Base-by-base conservation (phyloP, 2,329 filamentous ascomycete species). In the Myriosclerotinia duriaeana region DNA sequence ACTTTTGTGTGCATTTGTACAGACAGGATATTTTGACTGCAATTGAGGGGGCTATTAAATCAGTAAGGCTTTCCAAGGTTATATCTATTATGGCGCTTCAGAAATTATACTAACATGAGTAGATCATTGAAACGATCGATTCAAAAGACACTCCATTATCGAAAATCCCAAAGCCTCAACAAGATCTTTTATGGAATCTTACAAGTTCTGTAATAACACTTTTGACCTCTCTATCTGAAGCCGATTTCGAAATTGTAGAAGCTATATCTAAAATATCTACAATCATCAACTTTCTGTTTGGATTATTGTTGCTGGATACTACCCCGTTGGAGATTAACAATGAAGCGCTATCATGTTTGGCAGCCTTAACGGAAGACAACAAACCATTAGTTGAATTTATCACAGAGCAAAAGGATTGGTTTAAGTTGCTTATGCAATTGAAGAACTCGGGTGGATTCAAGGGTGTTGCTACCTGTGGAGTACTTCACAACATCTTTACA, bases 1-100 rank as follows among this genome's bases (percentile, higher is more conserved):
- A 89, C 72, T 89, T 90, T 67, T 88, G 86, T 69, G 79, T 90
- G 26, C 87, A 90, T 71, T 76, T 90, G 66, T 89, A 83, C 72
- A 80, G 88, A 53, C 78, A 84, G 38, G 87, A 89, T 74, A 77
- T 89, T 17, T 73, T 90, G 67, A 85, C 84, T 38, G 85, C 87
- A 26, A 81, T 89, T 67, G 82, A 85, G 66, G 82, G 84, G 74
- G 85, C 85, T 17, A 78, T 81, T 61, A 80, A 80, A 63, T 80
- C 80, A 68, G 84, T 87, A 74, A 75, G 81, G 76, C 60, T 3
- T 26, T n/a, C n/a, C n/a, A n/a, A n/a, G n/a, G 55, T 60, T 22
- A 38, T 40, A 36, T 4, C 7, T 53, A 38, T 40, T 5, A 20
- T 14, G 17, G n/a, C 22, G 9, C 9, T 40, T 34, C 3, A 38